Percentiles rank a stretch among this genome's conserved stretches.
Evolutionary conservation across 768 basidiomycete species (phyloP).

Genomic region (Auricularia cornea): DNA sequence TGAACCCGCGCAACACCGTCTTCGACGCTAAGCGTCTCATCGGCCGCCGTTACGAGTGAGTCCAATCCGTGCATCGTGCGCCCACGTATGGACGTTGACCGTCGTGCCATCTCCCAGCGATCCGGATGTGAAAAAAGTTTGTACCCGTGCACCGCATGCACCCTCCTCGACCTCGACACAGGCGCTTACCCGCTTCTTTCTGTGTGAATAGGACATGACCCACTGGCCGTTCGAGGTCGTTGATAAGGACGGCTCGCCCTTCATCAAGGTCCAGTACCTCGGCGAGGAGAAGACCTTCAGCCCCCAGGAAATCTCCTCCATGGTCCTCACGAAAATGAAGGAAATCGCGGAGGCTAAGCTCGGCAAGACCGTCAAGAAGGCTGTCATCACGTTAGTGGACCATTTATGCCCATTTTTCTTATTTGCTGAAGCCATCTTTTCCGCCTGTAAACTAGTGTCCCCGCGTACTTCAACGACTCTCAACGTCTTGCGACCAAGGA

Average conservation of each 20-base stretch:
- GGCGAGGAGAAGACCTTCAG: constrained; percentile 93
- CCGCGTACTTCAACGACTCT: constrained; percentile 98
- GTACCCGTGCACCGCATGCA: neutral
- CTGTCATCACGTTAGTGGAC: constrained; percentile 65
- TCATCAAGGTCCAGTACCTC: constrained; percentile 95
- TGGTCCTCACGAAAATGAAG: constrained; percentile 99
- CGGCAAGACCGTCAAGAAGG: constrained; percentile 96
- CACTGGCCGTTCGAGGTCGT: constrained; percentile 98
- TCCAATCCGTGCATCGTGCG: constrained; percentile 20
- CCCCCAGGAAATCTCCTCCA: constrained; percentile 99
- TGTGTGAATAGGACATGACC: constrained; percentile 80
- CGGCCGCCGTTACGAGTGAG: constrained; percentile 70
- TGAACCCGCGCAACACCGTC: constrained; percentile 96
- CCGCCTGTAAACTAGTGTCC: constrained; percentile 46
- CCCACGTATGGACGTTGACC: constrained; percentile 31
- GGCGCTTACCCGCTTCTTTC: constrained; percentile 15
- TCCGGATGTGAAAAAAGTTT: constrained; percentile 53
- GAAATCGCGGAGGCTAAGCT: constrained; percentile 99
- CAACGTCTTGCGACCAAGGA: constrained; percentile 99
- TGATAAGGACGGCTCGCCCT: constrained; percentile 93
- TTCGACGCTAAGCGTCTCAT: constrained; percentile 99
- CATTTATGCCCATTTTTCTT: neutral
- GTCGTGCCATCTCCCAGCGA: constrained; percentile 31
- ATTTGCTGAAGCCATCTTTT: constrained; percentile 5
- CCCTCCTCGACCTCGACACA: neutral